These are phyloP conservation scores for Boletus subparvulus DNA, from an alignment of 768 basidiomycete genomes.

Conservation along the genomic window DNA sequence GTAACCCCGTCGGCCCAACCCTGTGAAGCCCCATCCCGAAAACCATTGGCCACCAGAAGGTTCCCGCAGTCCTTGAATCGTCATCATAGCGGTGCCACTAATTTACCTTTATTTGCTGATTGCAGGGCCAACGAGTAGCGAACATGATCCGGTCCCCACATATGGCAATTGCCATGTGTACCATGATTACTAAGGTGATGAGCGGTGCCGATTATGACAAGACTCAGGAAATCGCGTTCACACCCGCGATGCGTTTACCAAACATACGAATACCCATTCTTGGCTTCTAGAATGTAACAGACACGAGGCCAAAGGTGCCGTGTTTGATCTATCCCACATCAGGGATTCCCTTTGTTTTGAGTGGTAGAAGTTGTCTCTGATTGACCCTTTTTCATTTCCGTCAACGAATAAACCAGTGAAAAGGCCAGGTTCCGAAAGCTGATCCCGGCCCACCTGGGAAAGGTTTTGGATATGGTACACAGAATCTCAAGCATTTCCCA, in stretches of 20 bases:
- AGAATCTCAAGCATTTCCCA: not conserved
- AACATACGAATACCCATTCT: not conserved
- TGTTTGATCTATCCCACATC: slow-evolving; percentile 5
- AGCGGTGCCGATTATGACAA: slow-evolving; percentile 10
- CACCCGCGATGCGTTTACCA: slow-evolving; percentile 13
- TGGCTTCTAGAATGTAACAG: slow-evolving; percentile 3
- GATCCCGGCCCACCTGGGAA: not conserved
- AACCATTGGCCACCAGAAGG: not conserved
- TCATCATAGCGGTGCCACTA: not conserved
- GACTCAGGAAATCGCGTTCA: not conserved
- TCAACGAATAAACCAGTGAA: not conserved
- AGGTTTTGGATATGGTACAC: not conserved
- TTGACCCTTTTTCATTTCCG: slow-evolving; percentile 8
- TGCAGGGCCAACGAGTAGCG: not conserved
- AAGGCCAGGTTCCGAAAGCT: not conserved
- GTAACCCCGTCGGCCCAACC: not conserved
- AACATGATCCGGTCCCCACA: slow-evolving; percentile 8
- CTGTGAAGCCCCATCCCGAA: not conserved
- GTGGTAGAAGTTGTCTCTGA: not conserved
- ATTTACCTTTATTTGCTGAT: not conserved
- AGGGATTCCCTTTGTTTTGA: slow-evolving; percentile 20
- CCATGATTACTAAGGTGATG: not conserved
- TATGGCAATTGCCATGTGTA: slow-evolving; percentile 4
- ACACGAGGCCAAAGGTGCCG: slow-evolving; percentile 9
- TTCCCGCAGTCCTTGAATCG: not conserved